Evolutionary conservation across 352 stramenopile species (phyloP), one percentile per base, ranked within the genome.

Genomic region (Pelagophyceae sp.): DNA sequence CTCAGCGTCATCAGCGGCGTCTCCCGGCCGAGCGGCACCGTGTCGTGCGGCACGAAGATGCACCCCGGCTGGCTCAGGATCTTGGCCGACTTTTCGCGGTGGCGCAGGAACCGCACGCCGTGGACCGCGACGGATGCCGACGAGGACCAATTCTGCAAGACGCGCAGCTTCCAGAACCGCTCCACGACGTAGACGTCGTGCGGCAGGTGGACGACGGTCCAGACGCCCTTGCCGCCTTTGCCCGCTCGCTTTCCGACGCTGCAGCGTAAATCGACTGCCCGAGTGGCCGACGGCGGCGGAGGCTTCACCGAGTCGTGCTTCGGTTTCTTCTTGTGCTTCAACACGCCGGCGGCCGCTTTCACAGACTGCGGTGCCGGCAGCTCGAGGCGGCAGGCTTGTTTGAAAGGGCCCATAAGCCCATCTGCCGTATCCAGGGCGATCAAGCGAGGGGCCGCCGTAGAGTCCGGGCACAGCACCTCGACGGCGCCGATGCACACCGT

Each of bases 91-190:
- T 67, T 38, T 51, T 80, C 76, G 69, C 50, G 77, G n/a, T 37
- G 69, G 5, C 37, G 50, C n/a, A 77, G 67, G 35, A 63, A 80
- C 37, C 76, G 69, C 0, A 61, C 69, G 27, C 70, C 45, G 0
- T 29, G 25, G 19, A 80, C 25, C 11, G 69, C 72, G 19, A 72
- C 50, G 69, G 38, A 29, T 29, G 50, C 50, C 35, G 35, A n/a
- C 32, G 64, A 75, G n/a, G 32, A 38, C 37, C 40, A 80, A 45
- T 80, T 80, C 27, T 72, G 77, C 31, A 60, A 38, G 29, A 80
- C 23, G 25, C 45, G 38, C 11, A 80, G 70, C 29, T 45, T 32
- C 67, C 65, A 80, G 70, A 61, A 80, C 32, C 76, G 45, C 51
- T 70, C 19, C 15, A 76, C 27, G 3, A 20, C 50, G 25, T 72